Evolutionary conservation across 2,329 filamentous ascomycete genomes (phyloP), one percentile per base, ranked within the genome.

Genomic region (Calonectria leucothoes): DNA sequence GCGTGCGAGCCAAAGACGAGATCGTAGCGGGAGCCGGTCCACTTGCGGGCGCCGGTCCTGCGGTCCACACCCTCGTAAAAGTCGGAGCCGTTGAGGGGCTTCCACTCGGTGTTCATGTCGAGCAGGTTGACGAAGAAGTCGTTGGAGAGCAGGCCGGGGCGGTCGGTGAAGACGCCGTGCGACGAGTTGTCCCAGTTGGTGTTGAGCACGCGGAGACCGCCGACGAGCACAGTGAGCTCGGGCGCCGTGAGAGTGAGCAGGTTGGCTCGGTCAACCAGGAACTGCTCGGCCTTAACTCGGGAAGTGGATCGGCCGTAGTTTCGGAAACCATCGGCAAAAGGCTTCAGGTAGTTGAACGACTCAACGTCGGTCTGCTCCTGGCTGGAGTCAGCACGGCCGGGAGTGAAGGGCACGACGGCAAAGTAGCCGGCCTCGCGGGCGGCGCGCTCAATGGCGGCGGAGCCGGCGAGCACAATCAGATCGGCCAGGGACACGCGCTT

Each of bases 41-140:
- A 61, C 55, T 35, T 61, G 37, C 55, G 33, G 35, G 55, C 89
- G 83, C 89, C 95, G 65, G 88, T 69, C 78, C 95, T 93, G 39
- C 85, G 82, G 68, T 84, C 85, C n/a, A 45, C n/a, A 45, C 42
- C 42, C 42, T 45, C 42, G 42, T 23, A 45, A 11, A 45, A 45
- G 79, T 77, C 71, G 86, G 75, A 27, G 85, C 85, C 23, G 79
- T 81, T 94, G 94, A 95, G 27, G 85, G 87, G 8, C 42, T 45
- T 45, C 42, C 89, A 94, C 59, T 69, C 87, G 17, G 74, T 7
- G 80, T 95, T 93, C 42, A 45, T 45, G 42, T 45, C 42, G 33
- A 96, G 89, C 2, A 96, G 88, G 86, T 95, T 95, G 84, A 94
- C 89, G 81, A 96, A 96, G 89, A 95, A 96, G 86, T 95, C 94